Base-by-base conservation (phyloP, 2,329 filamentous ascomycete species). In the Botrytis fabae region DNA sequence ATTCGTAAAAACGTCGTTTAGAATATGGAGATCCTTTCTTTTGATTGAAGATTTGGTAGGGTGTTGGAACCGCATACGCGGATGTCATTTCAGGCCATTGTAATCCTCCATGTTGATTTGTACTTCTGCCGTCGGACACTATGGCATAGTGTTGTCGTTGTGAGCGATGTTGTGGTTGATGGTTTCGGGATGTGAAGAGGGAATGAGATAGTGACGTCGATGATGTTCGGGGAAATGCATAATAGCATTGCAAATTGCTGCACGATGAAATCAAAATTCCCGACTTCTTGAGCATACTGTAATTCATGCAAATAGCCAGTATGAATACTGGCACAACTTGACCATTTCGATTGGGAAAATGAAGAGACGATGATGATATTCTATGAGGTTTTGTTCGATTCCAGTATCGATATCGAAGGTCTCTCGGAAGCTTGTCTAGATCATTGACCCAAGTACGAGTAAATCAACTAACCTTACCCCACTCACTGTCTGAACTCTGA, bases 1-100 rank as follows among this genome's bases (percentile, higher is more conserved):
- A 89, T 80, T 95, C 88, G 82, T 97, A 96, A 86, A 94, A 99
- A 74, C 90, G 90, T 61, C 86, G 84, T 83, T 99, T 98, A 75
- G 89, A 91, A 82, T 99, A 98, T 2, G 90, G 87, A 22, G 89
- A 90, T 73, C 85, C 84, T 77, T 84, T 88, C 71, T 85, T 83
- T 76, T 88, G 84, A 46, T 83, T 82, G 79, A 98, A 91, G 80
- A 99, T 93, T 79, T 98, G 93, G 84, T 99, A 98, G 1, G 96
- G 96, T 0, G 95, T 95, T 35, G 80, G 80, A 28, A 81, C 73
- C 5, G 74, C 68, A 46, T 78, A 78, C 28, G 75, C 69, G 61
- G 78, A 73, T 73, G 75, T 79, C 12, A 80, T 73, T 48, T 81
- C 80, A 25, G 81, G 79, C 80, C 79, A 81, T 22, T 73, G 76